Evolutionary conservation across 1,139 yeast species (phyloP).

Genomic region (Taphrina flavorubra): DNA sequence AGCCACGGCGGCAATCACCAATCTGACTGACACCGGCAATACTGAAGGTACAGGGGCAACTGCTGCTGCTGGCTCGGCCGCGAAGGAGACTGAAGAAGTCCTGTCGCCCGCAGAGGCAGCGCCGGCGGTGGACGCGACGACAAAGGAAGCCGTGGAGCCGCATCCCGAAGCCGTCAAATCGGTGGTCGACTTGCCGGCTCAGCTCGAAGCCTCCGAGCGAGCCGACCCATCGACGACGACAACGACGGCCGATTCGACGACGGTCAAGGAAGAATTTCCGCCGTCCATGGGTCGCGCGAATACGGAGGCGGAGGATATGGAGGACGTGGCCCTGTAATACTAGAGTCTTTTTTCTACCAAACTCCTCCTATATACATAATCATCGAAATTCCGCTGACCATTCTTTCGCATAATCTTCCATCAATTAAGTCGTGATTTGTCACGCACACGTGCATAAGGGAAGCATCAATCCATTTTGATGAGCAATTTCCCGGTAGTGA

Average conservation of each 20-base stretch:
- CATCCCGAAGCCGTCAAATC: conserved; percentile 10
- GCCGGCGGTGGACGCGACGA: conserved; percentile 5
- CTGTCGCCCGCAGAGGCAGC: conserved; percentile 22
- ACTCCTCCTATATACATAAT: not conserved
- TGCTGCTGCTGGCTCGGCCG: not conserved
- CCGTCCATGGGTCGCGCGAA: conserved; percentile 22
- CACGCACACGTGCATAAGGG: too few relatives aligned
- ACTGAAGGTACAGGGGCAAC: not conserved
- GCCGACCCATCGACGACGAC: not conserved
- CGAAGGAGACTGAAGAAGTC: not conserved
- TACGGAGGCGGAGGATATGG: conserved; percentile 24
- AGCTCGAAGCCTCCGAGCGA: not conserved
- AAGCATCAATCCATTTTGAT: conserved; percentile 6
- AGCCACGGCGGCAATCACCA: conserved; percentile 5
- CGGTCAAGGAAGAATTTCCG: not conserved
- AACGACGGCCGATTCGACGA: too few relatives aligned
- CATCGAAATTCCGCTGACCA: not conserved
- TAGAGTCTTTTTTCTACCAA: not conserved
- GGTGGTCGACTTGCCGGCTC: conserved; percentile 22
- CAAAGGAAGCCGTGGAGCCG: conserved; percentile 23
- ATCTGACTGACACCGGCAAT: not conserved
- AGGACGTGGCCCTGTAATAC: conserved; percentile 24
- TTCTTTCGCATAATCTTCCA: not conserved
- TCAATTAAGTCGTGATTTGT: not conserved
- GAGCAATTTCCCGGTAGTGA: conserved; percentile 73